A percentile compares a stretch with the other conserved stretches of the same genome.
Evolutionary conservation across 2,329 filamentous ascomycete genomes (phyloP).

Genomic region (Parastagonospora avenae): DNA sequence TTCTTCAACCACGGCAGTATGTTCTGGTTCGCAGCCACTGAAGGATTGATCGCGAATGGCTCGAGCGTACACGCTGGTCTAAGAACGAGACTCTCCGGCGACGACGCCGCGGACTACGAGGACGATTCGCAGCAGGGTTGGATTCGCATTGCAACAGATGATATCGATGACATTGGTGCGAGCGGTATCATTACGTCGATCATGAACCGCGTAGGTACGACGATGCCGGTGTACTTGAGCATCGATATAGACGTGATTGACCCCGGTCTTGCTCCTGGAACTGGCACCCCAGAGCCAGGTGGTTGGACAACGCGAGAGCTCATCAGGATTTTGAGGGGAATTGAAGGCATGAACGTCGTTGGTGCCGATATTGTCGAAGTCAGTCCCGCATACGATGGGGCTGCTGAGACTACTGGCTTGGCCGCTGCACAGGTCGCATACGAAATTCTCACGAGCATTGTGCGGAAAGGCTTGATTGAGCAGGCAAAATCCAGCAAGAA

Average conservation of each 20-base stretch:
- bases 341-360: conserved; percentile 83
- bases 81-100: conserved; percentile 72
- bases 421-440: conserved; percentile 84
- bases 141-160: conserved; percentile 79
- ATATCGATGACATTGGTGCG: conserved; percentile 82
- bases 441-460: conserved; percentile 81
- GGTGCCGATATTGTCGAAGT: conserved; percentile 92
- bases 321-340: conserved; percentile 78
- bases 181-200: conserved; percentile 73
- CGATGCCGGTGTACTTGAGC: conserved; percentile 79
- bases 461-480: conserved; percentile 60
- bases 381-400: conserved; percentile 80
- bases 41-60: conserved; percentile 76
- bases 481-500: conserved; percentile 34
- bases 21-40: conserved; percentile 86
- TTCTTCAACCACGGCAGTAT: conserved; percentile 88
- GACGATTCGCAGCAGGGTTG: conserved; percentile 77
- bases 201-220: conserved; percentile 71
- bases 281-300: conserved; percentile 86
- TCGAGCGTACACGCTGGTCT: conserved; percentile 82
- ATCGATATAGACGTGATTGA: conserved; percentile 84
- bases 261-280: conserved; percentile 74
- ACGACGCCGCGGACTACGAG: conserved; percentile 71
- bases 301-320: conserved; percentile 91
- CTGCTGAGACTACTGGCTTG: conserved; percentile 79